phyloP scores from a whole-genome alignment of 2,329 filamentous ascomycete genomes.

The Fusarium napiforme region DNA sequence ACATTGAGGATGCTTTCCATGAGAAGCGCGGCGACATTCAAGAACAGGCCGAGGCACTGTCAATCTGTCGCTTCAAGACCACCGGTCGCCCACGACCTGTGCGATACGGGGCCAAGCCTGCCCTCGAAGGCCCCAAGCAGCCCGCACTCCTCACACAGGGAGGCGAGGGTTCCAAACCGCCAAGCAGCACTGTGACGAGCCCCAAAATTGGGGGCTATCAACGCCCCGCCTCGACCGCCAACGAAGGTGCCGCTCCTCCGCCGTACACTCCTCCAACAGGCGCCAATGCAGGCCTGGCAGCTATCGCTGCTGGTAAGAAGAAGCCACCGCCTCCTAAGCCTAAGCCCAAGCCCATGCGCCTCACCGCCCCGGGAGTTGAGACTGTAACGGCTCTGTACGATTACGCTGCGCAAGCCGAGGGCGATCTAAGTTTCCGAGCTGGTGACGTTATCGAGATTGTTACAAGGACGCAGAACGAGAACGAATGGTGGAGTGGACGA shows the following conservation, averaged over 20 bases:
- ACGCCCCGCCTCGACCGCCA: constrained; percentile 50
- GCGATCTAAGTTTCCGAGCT: constrained; percentile 88
- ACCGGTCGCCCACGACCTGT: constrained; percentile 74
- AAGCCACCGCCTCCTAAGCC: constrained; percentile 76
- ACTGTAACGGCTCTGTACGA: constrained; percentile 93
- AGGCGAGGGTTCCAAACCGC: constrained; percentile 51
- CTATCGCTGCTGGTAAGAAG: constrained; percentile 65
- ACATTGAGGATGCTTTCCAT: constrained; percentile 91
- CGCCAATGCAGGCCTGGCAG: constrained; percentile 55
- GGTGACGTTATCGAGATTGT: constrained; percentile 93
- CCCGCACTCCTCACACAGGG: constrained; percentile 64
- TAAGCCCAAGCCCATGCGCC: constrained; percentile 80
- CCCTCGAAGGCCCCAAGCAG: constrained; percentile 60
- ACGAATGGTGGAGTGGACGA: constrained; percentile 97
- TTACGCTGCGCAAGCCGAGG: constrained; percentile 94
- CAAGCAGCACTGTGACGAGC: constrained; percentile 30
- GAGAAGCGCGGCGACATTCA: constrained; percentile 90
- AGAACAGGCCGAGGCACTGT: constrained; percentile 82
- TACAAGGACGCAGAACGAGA: constrained; percentile 84
- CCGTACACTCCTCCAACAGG: constrained; percentile 70
- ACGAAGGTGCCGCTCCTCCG: constrained; percentile 72
- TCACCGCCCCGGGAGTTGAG: constrained; percentile 75
- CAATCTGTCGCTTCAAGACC: constrained; percentile 91
- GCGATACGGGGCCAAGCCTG: constrained; percentile 68
- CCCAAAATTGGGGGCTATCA: constrained; percentile 51